Conservation (phyloP, 2,329 filamentous ascomycete genomes). For the Simplicillium sp. region DNA sequence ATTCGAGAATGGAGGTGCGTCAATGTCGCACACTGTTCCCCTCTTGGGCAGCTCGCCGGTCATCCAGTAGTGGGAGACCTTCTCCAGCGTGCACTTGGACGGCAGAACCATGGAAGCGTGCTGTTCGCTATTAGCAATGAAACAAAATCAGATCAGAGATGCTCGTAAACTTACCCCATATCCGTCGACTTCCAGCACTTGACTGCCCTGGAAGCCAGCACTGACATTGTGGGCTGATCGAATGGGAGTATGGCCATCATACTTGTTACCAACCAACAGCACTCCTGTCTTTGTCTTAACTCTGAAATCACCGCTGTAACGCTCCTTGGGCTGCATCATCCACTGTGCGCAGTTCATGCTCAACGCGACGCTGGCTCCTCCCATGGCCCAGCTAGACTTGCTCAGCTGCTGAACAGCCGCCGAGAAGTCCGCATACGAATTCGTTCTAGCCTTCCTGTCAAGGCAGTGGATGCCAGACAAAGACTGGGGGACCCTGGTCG, state of each 20-base stretch:
- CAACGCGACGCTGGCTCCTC: conserved; percentile 8
- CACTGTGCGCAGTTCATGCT: conserved; percentile 25
- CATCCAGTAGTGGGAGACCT: conserved; percentile 4
- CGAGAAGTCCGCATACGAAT: conserved; percentile 16
- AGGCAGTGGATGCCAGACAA: conserved; percentile 22
- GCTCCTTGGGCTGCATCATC: conserved; percentile 25
- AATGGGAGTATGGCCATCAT: conserved; percentile 28
- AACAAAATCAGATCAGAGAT: not conserved
- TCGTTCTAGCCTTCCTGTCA: conserved; percentile 18
- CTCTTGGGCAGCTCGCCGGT: conserved; percentile 5
- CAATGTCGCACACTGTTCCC: conserved; percentile 4
- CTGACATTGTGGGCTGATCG: conserved; percentile 25
- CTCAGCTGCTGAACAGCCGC: conserved; percentile 13
- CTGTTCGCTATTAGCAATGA: not conserved
- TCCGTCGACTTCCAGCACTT: conserved; percentile 23
- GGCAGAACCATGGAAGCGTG: not conserved
- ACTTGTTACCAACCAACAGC: conserved; percentile 26
- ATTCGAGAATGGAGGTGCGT: conserved; percentile 4
- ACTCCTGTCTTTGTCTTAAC: conserved; percentile 22
- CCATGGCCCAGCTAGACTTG: conserved; percentile 17
- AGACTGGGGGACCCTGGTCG: conserved; percentile 3
- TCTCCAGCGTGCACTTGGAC: conserved; percentile 4
- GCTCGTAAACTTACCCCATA: conserved; percentile 20
- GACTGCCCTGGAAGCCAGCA: conserved; percentile 23
- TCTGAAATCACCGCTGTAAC: conserved; percentile 20